Percentiles rank a stretch among this genome's conserved stretches.
phyloP scores from a whole-genome alignment of 441 rosid genomes.

The Populus tomentosa region DNA sequence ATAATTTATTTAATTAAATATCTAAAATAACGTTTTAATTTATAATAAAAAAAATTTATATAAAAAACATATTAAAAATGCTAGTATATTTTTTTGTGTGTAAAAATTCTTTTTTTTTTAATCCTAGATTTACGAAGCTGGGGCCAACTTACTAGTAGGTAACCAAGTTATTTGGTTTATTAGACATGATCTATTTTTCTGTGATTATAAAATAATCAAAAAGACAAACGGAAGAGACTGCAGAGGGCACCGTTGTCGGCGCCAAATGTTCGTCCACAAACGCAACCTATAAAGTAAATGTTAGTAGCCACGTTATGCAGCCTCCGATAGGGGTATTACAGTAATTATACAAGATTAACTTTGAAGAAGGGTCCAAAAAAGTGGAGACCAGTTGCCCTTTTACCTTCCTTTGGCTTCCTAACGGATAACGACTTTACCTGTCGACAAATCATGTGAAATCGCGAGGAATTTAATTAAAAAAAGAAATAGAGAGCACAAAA shows the following conservation, averaged over 20 bases:
- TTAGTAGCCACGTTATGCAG: background rate
- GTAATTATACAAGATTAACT: background rate
- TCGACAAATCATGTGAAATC: constrained; percentile 35
- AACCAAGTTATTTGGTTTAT: no score
- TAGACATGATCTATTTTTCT: no score
- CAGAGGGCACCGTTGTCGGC: background rate
- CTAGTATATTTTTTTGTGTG: no score
- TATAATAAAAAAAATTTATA: no score
- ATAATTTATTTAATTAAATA: no score
- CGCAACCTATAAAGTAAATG: background rate
- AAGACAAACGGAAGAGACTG: background rate
- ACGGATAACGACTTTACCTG: constrained; percentile 62
- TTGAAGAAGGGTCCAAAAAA: constrained; percentile 33
- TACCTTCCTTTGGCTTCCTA: constrained; percentile 28
- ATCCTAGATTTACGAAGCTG: no score
- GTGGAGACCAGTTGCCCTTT: constrained; percentile 33
- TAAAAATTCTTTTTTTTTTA: no score
- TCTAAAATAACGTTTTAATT: no score
- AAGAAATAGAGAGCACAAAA: background rate
- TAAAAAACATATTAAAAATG: no score
- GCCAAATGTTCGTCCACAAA: background rate
- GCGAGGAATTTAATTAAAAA: background rate
- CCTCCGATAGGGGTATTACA: constrained; percentile 19
- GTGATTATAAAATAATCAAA: no score
- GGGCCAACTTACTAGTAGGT: no score